Evolutionary conservation across 768 basidiomycete species (phyloP).

Genomic region (Trametes punicea): DNA sequence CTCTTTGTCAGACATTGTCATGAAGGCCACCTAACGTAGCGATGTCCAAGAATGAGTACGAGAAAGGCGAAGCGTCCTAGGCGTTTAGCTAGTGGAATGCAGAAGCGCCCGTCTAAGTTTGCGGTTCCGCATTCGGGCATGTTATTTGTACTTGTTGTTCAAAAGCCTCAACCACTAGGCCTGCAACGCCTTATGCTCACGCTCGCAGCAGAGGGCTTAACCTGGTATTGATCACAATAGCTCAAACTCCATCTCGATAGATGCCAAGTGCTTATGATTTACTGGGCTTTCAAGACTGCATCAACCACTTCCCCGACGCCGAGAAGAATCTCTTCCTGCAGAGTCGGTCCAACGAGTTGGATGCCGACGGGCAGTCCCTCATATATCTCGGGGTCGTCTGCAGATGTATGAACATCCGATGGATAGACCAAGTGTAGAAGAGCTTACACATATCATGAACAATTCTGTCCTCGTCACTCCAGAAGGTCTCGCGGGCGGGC

Average conservation of each 20-base stretch:
- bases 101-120: constrained; percentile 15
- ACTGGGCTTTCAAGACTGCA: constrained; percentile 17
- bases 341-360: constrained; percentile 34
- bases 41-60: not conserved
- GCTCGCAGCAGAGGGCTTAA: too few species aligned
- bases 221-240: too few species aligned
- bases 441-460: constrained; percentile 42
- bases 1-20: not conserved
- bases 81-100: not conserved
- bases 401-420: not conserved
- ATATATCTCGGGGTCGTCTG: constrained; percentile 42
- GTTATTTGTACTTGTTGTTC: constrained; percentile 18
- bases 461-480: constrained; percentile 37
- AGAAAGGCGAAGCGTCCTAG: not conserved
- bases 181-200: too few species aligned
- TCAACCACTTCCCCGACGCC: constrained; percentile 31
- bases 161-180: constrained; percentile 16
- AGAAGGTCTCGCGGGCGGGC: constrained; percentile 34
- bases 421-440: not conserved
- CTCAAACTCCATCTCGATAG: too few species aligned
- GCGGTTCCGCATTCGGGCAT: constrained; percentile 10
- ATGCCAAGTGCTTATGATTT: too few species aligned
- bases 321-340: constrained; percentile 39
- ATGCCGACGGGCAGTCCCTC: constrained; percentile 33
- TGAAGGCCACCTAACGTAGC: not conserved